Evolutionary conservation across 257 asterid genomes (phyloP).

Genomic region (Jacaranda mimosifolia): DNA sequence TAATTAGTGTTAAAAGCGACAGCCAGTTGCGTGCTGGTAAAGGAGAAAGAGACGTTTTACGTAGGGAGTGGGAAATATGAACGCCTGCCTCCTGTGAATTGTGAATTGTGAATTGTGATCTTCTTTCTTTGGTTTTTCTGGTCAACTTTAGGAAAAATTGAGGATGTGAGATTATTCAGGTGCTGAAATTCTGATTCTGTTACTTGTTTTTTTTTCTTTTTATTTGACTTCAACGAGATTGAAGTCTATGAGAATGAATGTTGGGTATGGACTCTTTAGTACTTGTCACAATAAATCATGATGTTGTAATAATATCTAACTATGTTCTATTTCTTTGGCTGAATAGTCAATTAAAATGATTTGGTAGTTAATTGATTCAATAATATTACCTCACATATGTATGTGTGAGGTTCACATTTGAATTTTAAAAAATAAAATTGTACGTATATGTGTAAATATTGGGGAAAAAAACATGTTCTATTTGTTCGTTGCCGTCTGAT

Average conservation of each 20-base stretch:
- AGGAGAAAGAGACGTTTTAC: slow-evolving; percentile 31
- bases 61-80: slow-evolving; percentile 15
- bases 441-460: too few relatives aligned
- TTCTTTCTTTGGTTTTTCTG: not conserved
- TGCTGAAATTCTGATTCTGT: slow-evolving; percentile 3
- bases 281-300: too few relatives aligned
- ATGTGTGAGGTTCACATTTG: too few relatives aligned
- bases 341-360: too few relatives aligned
- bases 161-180: not conserved
- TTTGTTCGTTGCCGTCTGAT: too few relatives aligned
- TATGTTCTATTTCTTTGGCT: too few relatives aligned
- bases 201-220: not conserved
- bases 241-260: not conserved
- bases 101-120: too few relatives aligned
- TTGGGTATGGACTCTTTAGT: not conserved
- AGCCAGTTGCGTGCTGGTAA: slow-evolving; percentile 42
- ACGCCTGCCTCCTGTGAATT: not conserved
- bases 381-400: too few relatives aligned
- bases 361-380: too few relatives aligned
- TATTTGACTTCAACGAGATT: slow-evolving; percentile 5
- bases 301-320: too few relatives aligned
- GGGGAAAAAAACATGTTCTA: too few relatives aligned
- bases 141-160: slow-evolving; percentile 17
- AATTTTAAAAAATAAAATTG: too few relatives aligned
- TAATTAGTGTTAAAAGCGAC: not conserved